Conservation (phyloP, 129 eudicot genomes). For the Logfia minima region DNA sequence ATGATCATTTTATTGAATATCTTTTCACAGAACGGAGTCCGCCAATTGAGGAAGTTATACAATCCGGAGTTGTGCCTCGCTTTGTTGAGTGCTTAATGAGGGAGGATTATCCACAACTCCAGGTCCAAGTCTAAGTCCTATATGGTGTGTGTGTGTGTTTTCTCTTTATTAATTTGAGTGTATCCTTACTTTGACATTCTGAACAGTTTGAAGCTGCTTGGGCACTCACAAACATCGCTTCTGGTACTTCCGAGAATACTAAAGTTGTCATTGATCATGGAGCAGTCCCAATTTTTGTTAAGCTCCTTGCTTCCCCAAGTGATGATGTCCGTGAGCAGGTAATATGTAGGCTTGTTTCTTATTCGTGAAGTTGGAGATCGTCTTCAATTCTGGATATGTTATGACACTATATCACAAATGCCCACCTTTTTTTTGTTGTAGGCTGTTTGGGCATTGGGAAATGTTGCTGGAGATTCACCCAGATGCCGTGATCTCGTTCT, state of each 20-base stretch:
- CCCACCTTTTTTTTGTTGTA: conserved; percentile 19
- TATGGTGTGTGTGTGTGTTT: not conserved
- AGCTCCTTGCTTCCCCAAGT: conserved; percentile 69
- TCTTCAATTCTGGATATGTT: not conserved
- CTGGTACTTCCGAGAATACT: conserved; percentile 79
- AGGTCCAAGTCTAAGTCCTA: not conserved
- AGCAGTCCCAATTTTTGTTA: conserved; percentile 74
- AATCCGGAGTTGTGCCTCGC: conserved; percentile 20
- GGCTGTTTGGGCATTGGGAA: conserved; percentile 98
- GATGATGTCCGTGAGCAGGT: conserved; percentile 95
- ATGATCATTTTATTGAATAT: not conserved
- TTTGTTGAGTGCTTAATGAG: conserved; percentile 22
- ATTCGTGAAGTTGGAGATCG: too few relatives aligned
- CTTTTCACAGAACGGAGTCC: conserved; percentile 17
- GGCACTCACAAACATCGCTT: conserved; percentile 82
- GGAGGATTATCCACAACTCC: conserved; percentile 21
- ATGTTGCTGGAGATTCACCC: conserved; percentile 87
- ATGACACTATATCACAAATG: not conserved
- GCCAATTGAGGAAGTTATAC: conserved; percentile 26
- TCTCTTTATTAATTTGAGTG: not conserved
- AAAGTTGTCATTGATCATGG: conserved; percentile 81
- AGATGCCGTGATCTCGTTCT: conserved; percentile 77
- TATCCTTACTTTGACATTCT: not conserved
- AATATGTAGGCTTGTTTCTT: not conserved
- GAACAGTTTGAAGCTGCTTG: conserved; percentile 87